Evolutionary conservation across 1,284 basidiomycete genomes (phyloP).

Genomic region (Ustilago esculenta): DNA sequence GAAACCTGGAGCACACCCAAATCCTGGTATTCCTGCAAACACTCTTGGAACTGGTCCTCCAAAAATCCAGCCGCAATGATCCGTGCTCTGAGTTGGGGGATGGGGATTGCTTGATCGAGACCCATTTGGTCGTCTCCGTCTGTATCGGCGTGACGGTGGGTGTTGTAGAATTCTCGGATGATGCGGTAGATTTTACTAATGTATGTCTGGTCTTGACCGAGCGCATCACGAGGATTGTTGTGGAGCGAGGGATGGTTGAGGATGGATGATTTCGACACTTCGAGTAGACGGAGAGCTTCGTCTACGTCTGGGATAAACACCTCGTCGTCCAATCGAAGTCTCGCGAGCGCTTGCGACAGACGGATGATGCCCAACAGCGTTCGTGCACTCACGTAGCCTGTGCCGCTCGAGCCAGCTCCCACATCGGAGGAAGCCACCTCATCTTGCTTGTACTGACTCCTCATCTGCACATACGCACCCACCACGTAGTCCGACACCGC

Average conservation of each 20-base stretch:
- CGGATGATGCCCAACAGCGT: constrained; percentile 94
- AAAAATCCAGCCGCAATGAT: constrained; percentile 43
- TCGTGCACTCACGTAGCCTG: constrained; percentile 88
- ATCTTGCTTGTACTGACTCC: constrained; percentile 90
- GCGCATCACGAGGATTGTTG: constrained; percentile 11
- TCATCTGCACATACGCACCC: constrained; percentile 91
- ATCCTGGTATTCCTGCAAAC: constrained; percentile 42
- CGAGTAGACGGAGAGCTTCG: constrained; percentile 95
- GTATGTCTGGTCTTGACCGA: constrained; percentile 42
- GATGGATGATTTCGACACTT: constrained; percentile 90
- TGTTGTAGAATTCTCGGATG: constrained; percentile 57
- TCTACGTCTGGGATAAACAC: constrained; percentile 91
- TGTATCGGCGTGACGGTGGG: background rate
- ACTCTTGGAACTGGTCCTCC: constrained; percentile 51
- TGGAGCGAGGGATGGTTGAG: constrained; percentile 38
- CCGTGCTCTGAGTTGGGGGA: constrained; percentile 11
- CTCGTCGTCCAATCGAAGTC: constrained; percentile 81
- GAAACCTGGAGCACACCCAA: constrained; percentile 35
- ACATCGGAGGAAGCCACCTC: constrained; percentile 86
- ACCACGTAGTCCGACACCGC: constrained; percentile 92
- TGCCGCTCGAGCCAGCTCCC: background rate
- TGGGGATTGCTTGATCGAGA: constrained; percentile 1
- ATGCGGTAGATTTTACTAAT: constrained; percentile 64
- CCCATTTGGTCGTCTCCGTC: constrained; percentile 11
- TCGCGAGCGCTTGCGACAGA: constrained; percentile 91